Evolutionary conservation across 225 moss, liverwort and hornwort genomes (phyloP).

Genomic region (Rhytidiadelphus loreus): DNA sequence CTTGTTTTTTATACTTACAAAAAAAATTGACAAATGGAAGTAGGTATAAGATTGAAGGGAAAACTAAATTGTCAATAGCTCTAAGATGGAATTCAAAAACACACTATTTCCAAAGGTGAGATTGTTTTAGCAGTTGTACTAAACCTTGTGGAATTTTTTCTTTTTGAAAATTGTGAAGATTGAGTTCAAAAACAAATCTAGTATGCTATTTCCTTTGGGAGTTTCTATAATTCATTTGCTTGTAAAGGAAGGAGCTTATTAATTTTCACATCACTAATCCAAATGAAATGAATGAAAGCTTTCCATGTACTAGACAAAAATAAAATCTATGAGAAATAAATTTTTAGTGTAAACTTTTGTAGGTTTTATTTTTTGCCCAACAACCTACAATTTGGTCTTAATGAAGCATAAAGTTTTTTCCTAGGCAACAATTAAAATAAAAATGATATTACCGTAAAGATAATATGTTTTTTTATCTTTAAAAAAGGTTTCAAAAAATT

Average conservation of each 20-base stretch:
- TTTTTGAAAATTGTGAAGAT: background rate
- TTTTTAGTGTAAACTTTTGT: too few species aligned
- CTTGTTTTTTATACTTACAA: background rate
- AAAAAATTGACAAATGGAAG: background rate
- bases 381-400: accelerated
- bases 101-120: background rate
- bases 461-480: background rate
- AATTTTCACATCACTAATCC: background rate
- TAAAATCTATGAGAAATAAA: background rate
- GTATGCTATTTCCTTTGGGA: accelerated
- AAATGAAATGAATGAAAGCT: background rate
- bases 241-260: accelerated
- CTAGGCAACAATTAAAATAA: accelerated
- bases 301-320: background rate
- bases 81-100: background rate
- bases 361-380: accelerated
- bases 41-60: background rate
- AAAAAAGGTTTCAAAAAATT: background rate
- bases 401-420: accelerated
- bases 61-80: background rate
- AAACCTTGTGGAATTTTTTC: accelerated
- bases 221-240: accelerated
- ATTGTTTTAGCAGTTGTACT: background rate
- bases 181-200: background rate
- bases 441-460: accelerated